These are phyloP conservation scores for Diospyros lotus DNA, from an alignment of 148 eudicot genomes.

Conservation along the genomic window DNA sequence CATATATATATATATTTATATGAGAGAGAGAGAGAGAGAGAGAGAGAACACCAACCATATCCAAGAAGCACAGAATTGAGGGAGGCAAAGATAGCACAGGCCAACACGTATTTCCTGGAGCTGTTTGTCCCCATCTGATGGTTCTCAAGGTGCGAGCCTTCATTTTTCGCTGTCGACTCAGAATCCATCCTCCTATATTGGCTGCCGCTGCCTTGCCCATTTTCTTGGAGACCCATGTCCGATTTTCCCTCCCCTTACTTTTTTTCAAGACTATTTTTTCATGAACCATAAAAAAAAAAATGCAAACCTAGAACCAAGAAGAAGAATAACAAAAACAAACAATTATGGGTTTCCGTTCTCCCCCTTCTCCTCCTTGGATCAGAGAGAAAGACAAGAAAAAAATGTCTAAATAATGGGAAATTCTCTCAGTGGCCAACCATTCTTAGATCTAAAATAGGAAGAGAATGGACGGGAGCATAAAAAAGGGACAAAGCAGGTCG, in stretches of 20 bases:
- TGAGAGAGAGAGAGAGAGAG: background rate
- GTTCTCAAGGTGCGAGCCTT: conserved; percentile 16
- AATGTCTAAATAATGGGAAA: too few relatives aligned
- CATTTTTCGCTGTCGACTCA: conserved; percentile 21
- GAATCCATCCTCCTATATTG: conserved; percentile 55
- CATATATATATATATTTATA: background rate
- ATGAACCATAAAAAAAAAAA: background rate
- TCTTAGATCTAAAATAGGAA: background rate
- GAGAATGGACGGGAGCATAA: background rate
- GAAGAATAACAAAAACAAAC: background rate
- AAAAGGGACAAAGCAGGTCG: background rate
- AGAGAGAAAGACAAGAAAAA: background rate
- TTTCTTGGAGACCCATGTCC: conserved; percentile 50
- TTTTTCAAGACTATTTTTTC: background rate
- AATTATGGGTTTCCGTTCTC: background rate
- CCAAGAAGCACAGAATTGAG: conserved; percentile 85
- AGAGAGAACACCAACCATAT: conserved; percentile 39
- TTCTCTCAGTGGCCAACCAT: background rate
- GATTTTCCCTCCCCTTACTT: background rate
- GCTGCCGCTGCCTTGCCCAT: conserved; percentile 27
- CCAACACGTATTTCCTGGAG: conserved; percentile 55
- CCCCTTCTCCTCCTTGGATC: background rate
- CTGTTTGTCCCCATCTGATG: conserved; percentile 20
- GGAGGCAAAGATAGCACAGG: conserved; percentile 70
- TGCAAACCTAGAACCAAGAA: background rate